Conservation (phyloP, 306 rosid species). For the Astragalus membranaceus region DNA sequence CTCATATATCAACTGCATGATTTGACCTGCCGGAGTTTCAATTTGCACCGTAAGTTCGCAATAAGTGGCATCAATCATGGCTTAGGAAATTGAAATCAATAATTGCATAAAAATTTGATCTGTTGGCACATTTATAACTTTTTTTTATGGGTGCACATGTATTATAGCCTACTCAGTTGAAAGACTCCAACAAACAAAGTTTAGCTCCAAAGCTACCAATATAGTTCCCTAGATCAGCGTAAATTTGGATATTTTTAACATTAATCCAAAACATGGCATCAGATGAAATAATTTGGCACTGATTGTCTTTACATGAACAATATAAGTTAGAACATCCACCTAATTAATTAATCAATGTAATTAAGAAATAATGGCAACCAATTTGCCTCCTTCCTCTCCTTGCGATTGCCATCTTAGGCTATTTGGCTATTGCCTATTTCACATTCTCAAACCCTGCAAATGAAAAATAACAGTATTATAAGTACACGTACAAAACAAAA, state of each 20-base stretch:
- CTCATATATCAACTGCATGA: too few relatives aligned
- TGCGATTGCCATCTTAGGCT: not conserved
- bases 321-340: not conserved
- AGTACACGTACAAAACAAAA: too few relatives aligned
- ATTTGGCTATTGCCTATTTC: not conserved
- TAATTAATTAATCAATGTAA: not conserved
- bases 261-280: not conserved
- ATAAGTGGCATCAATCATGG: constrained; percentile 4
- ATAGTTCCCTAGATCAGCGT: not conserved
- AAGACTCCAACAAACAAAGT: not conserved
- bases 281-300: too few relatives aligned
- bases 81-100: not conserved
- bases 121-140: not conserved
- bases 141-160: too few relatives aligned
- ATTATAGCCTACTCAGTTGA: not conserved
- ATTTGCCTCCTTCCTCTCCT: not conserved
- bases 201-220: not conserved
- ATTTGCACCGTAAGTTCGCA: not conserved
- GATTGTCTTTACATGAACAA: not conserved
- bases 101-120: not conserved
- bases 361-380: not conserved
- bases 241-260: not conserved
- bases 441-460: constrained; percentile 27
- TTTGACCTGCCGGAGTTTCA: too few relatives aligned
- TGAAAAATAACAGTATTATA: not conserved